These are phyloP conservation scores for Byssothecium circinans DNA, from an alignment of 2,329 filamentous ascomycete species.

Conservation along the genomic window DNA sequence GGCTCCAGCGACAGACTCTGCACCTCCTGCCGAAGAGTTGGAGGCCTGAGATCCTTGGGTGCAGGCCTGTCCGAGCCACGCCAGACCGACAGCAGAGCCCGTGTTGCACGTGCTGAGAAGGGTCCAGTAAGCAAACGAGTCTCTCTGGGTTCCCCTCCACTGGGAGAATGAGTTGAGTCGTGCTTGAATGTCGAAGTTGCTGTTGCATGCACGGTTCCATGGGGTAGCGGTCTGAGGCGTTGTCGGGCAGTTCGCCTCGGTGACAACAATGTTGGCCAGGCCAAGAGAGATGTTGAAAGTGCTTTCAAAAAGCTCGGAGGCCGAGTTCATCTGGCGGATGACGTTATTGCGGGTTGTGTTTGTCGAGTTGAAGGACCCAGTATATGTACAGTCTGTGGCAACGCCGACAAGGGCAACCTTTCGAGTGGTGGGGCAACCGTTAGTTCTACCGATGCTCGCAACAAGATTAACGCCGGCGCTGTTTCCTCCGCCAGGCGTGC, in stretches of 20 bases:
- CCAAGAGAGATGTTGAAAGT: slow-evolving; percentile 95
- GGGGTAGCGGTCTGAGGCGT: slow-evolving; percentile 66
- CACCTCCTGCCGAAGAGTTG: slow-evolving; percentile 47
- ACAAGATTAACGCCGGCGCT: slow-evolving; percentile 78
- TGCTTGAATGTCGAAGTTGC: slow-evolving; percentile 65
- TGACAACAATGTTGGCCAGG: slow-evolving; percentile 81
- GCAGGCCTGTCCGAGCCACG: slow-evolving; percentile 91
- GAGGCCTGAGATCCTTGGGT: slow-evolving; percentile 57
- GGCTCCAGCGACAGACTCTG: slow-evolving; percentile 77
- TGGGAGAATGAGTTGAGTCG: slow-evolving; percentile 84
- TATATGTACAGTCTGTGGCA: slow-evolving; percentile 91
- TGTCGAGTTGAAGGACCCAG: slow-evolving; percentile 69
- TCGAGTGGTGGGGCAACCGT: slow-evolving; percentile 86
- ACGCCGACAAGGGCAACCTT: slow-evolving; percentile 91
- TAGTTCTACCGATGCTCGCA: slow-evolving; percentile 74
- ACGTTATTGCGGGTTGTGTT: slow-evolving; percentile 72
- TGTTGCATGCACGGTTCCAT: slow-evolving; percentile 81
- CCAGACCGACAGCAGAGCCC: slow-evolving; percentile 81
- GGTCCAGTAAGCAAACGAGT: slow-evolving; percentile 92
- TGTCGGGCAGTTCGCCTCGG: slow-evolving; percentile 72
- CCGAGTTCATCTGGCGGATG: slow-evolving; percentile 80
- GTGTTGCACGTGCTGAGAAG: slow-evolving; percentile 81
- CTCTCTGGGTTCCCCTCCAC: slow-evolving; percentile 78
- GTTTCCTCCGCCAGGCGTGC: slow-evolving; percentile 69
- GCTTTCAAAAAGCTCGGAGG: slow-evolving; percentile 83